These are phyloP conservation scores for Ceratocystis smalleyi DNA, from an alignment of 2,329 filamentous ascomycete species.

Conservation along the genomic window DNA sequence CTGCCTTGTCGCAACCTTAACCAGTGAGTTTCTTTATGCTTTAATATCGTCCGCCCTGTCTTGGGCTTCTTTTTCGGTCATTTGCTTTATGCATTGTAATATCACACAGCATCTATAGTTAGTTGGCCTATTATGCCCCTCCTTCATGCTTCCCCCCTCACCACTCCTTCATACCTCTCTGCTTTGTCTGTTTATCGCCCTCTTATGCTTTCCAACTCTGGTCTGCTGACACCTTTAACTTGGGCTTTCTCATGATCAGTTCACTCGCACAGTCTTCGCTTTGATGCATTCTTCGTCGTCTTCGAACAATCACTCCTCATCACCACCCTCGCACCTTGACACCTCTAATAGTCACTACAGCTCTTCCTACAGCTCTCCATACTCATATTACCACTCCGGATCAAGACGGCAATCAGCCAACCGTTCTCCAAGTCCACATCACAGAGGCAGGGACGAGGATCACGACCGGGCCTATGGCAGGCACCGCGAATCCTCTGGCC, in stretches of 20 bases:
- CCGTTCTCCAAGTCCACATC: neutral
- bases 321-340: slow-evolving; percentile 11
- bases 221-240: neutral
- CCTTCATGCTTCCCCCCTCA: neutral
- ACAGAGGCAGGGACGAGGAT: slow-evolving; percentile 1
- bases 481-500: neutral
- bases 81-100: neutral
- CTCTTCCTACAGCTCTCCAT: slow-evolving; percentile 6
- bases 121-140: neutral
- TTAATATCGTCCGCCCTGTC: no score
- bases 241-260: neutral
- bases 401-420: neutral
- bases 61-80: neutral
- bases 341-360: slow-evolving; percentile 4
- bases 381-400: neutral
- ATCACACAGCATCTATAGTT: neutral
- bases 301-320: slow-evolving; percentile 7
- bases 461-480: neutral
- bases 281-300: slow-evolving; percentile 12
- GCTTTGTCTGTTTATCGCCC: neutral
- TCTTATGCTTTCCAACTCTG: neutral
- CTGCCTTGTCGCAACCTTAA: neutral
- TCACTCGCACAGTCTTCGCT: neutral
- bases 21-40: neutral
- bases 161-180: neutral